Evolutionary conservation across 129 eudicot species (phyloP).

Genomic region (Ambrosia trifida): DNA sequence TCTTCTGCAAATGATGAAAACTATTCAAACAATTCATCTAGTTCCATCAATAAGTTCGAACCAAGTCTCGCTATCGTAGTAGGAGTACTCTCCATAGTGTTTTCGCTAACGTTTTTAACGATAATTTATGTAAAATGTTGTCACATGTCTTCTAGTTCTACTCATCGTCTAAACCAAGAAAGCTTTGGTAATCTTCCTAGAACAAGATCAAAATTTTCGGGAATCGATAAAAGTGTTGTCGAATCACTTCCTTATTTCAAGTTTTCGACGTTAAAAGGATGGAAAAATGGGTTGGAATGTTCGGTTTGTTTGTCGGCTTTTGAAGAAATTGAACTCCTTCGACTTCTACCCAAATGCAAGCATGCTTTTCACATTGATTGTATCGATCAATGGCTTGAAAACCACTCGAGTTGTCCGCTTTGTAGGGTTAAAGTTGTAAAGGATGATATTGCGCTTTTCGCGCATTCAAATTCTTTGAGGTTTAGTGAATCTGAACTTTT

Average conservation of each 20-base stretch:
- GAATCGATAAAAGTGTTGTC: slow-evolving; percentile 52
- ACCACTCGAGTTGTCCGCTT: slow-evolving; percentile 82
- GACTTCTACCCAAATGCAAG: slow-evolving; percentile 74
- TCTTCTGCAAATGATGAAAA: slow-evolving; percentile 14
- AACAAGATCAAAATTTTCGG: slow-evolving; percentile 57
- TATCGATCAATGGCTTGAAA: slow-evolving; percentile 77
- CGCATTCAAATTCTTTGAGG: slow-evolving; percentile 49
- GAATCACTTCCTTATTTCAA: slow-evolving; percentile 73
- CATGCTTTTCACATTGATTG: slow-evolving; percentile 80
- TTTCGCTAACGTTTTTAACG: slow-evolving; percentile 49
- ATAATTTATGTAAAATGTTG: slow-evolving; percentile 56
- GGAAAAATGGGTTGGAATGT: slow-evolving; percentile 70
- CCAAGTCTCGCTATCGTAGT: slow-evolving; percentile 77
- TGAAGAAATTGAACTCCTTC: slow-evolving; percentile 57
- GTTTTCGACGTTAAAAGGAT: slow-evolving; percentile 64
- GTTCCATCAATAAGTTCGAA: slow-evolving; percentile 41
- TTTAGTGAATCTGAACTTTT: slow-evolving; percentile 46
- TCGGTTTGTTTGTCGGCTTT: slow-evolving; percentile 71
- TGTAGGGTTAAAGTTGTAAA: slow-evolving; percentile 53
- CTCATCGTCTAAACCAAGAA: slow-evolving; percentile 15
- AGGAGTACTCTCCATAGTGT: slow-evolving; percentile 58
- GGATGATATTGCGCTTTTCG: slow-evolving; percentile 47
- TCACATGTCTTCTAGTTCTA: slow-evolving; percentile 23
- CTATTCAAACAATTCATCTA: slow-evolving; percentile 29
- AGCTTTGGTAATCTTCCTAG: slow-evolving; percentile 30